Base-by-base conservation (phyloP, 306 rosid genomes). In the Sechiopsis laciniata region DNA sequence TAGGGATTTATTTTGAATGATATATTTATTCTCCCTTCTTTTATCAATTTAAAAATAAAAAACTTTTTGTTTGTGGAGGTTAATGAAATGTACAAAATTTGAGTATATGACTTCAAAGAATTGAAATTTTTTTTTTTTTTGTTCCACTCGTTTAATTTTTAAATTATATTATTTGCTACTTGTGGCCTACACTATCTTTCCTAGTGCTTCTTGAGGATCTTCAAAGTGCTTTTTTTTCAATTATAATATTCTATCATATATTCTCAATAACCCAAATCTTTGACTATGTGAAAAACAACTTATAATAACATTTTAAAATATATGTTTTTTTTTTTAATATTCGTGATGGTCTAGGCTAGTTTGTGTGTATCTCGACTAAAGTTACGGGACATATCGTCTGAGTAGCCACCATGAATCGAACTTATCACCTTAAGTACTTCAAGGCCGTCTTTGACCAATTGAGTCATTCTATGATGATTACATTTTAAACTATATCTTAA, bases 111-210 rank as follows among this genome's bases (percentile, higher is more conserved):
- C 11, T 6, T 40, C 8, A 5, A 6, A 40, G 9, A 40, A 6
- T 64, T 37, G 51, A 64, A 50, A 12, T n/a, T n/a, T n/a, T n/a
- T n/a, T n/a, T n/a, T n/a, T 64, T 64, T 64, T 2, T 37, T 37
- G 51, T 9, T 37, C 70, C 70, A 35, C 24, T 14, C 15, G 8
- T 58, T 35, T 64, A 35, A 16, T 2, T 59, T 63, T 63, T 35
- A 9, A 51, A 2, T 64, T 64, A 40, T 37, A 35, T 37, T 37
- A 40, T 37, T 37, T 64, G 3, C 53, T 45, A 7, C 53, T 19
- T 40, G 13, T 37, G 71, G 52, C 26, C 71, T 40, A 64, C 71
- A 37, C 24, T 64, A n/a, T 65, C 53, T 65, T 62, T 65, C 46
- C 53, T 21, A 6, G 40, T 65, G 71, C 26, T 65, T 65, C 71